Percentiles rank a stretch among this genome's conserved stretches.
Evolutionary conservation across 2,329 filamentous ascomycete genomes (phyloP).

Genomic region (Penicillium sp.): DNA sequence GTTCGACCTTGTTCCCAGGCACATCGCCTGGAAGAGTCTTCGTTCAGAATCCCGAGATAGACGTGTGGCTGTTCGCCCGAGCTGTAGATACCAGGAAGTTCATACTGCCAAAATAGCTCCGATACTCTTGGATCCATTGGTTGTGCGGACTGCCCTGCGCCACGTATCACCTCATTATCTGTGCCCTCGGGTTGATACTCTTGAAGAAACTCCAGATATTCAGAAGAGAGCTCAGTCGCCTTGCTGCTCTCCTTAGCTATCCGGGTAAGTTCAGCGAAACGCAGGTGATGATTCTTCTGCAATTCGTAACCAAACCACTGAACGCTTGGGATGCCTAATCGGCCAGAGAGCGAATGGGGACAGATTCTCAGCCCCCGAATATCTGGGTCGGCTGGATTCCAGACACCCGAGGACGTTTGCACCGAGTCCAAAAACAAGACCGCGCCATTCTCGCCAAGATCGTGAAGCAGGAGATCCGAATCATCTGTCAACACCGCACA

Average conservation of each 20-base stretch:
- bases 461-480: slow-evolving; percentile 77
- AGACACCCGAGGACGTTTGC: slow-evolving; percentile 31
- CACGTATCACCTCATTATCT: background rate
- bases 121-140: slow-evolving; percentile 51
- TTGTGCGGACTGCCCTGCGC: slow-evolving; percentile 11
- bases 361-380: slow-evolving; percentile 41
- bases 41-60: slow-evolving; percentile 65
- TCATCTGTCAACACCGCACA: slow-evolving; percentile 74
- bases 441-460: slow-evolving; percentile 60
- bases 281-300: slow-evolving; percentile 28
- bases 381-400: slow-evolving; percentile 14
- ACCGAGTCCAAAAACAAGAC: slow-evolving; percentile 70
- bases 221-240: slow-evolving; percentile 13
- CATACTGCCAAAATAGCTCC: slow-evolving; percentile 50
- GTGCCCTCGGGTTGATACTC: slow-evolving; percentile 32
- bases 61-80: slow-evolving; percentile 42
- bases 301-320: slow-evolving; percentile 43
- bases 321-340: slow-evolving; percentile 36
- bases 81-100: slow-evolving; percentile 20
- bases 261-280: slow-evolving; percentile 33
- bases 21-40: slow-evolving; percentile 54
- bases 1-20: slow-evolving; percentile 56
- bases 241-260: slow-evolving; percentile 27
- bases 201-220: slow-evolving; percentile 33
- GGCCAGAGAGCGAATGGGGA: slow-evolving; percentile 31